A percentile compares a stretch with the other conserved stretches of the same genome.
Evolutionary conservation across 2,329 filamentous ascomycete species (phyloP).

Genomic region (Stachybotrys chartarum): DNA sequence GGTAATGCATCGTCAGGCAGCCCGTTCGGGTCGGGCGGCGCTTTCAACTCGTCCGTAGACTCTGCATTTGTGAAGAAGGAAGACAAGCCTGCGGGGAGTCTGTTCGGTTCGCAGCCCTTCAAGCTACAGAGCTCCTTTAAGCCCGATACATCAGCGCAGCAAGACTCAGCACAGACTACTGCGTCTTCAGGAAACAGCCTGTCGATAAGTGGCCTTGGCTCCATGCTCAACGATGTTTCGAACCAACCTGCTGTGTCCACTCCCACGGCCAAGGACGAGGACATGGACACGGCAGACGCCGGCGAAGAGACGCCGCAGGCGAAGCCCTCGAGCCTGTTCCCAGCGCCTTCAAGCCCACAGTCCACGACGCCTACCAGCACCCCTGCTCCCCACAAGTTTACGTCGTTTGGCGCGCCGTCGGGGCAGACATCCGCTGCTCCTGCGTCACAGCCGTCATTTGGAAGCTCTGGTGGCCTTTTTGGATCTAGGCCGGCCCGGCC

Average conservation of each 20-base stretch:
- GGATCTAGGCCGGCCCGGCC: slow-evolving; percentile 12
- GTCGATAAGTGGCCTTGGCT: slow-evolving; percentile 56
- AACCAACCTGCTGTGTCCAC: slow-evolving; percentile 27
- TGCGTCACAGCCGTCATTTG: slow-evolving; percentile 11
- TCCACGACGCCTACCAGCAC: slow-evolving; percentile 45
- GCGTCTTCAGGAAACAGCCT: slow-evolving; percentile 36
- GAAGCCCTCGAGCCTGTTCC: slow-evolving; percentile 23
- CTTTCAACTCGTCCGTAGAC: slow-evolving; percentile 10
- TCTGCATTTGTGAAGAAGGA: slow-evolving; percentile 19
- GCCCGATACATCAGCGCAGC: slow-evolving; percentile 52
- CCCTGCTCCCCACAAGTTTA: slow-evolving; percentile 41
- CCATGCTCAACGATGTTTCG: slow-evolving; percentile 43
- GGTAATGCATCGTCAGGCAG: slow-evolving; percentile 26
- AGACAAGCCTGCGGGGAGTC: slow-evolving; percentile 20
- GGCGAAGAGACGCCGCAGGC: slow-evolving; percentile 27
- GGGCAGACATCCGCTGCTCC: slow-evolving; percentile 23
- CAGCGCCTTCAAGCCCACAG: slow-evolving; percentile 17
- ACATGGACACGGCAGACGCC: slow-evolving; percentile 38
- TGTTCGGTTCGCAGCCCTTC: slow-evolving; percentile 51
- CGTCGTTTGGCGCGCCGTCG: slow-evolving; percentile 12
- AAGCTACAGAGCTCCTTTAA: slow-evolving; percentile 63
- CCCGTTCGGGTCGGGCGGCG: slow-evolving; percentile 15
- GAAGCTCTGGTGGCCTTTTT: slow-evolving; percentile 13
- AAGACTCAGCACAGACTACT: slow-evolving; percentile 46
- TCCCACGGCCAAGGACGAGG: slow-evolving; percentile 38